phyloP scores from a whole-genome alignment of 73 alveolate genomes.

The Tetrahymena thermophila region DNA sequence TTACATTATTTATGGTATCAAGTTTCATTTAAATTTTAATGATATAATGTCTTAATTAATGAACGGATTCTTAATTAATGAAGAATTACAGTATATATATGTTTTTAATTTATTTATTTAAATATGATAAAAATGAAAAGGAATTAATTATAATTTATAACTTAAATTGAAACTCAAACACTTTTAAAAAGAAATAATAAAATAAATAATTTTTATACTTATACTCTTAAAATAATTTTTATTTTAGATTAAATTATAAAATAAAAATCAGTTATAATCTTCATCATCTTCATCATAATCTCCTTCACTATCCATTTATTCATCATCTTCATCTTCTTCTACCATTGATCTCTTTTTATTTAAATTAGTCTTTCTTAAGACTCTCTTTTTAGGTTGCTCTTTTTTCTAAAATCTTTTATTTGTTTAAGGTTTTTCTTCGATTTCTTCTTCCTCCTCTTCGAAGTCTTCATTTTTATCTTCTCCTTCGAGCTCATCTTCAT shows the following conservation, averaged over 20 bases:
- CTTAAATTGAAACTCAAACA: not conserved
- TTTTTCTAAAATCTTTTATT: not conserved
- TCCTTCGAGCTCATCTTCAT: not conserved
- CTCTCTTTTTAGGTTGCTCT: not conserved
- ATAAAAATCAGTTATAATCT: not conserved
- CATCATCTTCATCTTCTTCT: not conserved
- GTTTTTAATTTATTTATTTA: no score
- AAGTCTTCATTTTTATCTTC: not conserved
- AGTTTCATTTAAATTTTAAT: no score
- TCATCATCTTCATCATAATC: not conserved
- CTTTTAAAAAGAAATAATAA: not conserved
- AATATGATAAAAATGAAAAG: no score
- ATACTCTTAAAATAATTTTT: not conserved
- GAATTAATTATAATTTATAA: no score
- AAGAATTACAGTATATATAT: no score
- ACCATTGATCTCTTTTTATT: not conserved
- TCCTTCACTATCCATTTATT: not conserved
- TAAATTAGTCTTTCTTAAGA: not conserved
- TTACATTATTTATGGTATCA: no score
- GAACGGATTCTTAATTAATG: no score
- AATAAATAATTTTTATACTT: not conserved
- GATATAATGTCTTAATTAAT: no score
- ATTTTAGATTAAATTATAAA: not conserved
- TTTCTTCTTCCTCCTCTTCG: not conserved
- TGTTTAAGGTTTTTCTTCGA: not conserved